A percentile compares a stretch with the other conserved stretches of the same genome.
Conservation (phyloP, 1,284 basidiomycete genomes). For the Fomitopsis betulina region DNA sequence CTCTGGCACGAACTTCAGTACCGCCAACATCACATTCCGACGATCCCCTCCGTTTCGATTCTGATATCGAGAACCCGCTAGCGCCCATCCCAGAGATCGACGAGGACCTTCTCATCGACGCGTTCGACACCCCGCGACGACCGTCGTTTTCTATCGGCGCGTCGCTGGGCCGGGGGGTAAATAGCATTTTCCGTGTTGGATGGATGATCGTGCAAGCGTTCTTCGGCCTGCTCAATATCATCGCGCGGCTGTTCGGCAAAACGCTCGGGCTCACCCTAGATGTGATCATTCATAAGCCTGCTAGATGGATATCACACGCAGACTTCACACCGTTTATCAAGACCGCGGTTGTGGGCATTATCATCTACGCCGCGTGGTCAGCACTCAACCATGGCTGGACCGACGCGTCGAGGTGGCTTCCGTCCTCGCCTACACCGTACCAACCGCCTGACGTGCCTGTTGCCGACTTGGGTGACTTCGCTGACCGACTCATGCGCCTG, state of each 20-base stretch:
- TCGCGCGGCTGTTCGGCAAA: constrained; percentile 38
- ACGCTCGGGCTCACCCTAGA: constrained; percentile 41
- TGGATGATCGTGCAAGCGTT: constrained; percentile 15
- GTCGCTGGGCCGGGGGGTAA: constrained; percentile 40
- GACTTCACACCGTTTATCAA: constrained; percentile 32
- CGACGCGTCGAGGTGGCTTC: constrained; percentile 27
- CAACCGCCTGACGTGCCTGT: constrained; percentile 55
- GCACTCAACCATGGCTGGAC: constrained; percentile 32
- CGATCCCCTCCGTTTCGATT: constrained; percentile 31
- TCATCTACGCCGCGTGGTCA: constrained; percentile 41
- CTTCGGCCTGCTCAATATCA: constrained; percentile 20
- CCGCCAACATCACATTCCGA: constrained; percentile 25
- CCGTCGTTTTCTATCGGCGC: constrained; percentile 41
- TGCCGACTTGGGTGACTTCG: constrained; percentile 65
- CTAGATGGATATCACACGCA: constrained; percentile 30
- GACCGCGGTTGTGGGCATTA: constrained; percentile 36
- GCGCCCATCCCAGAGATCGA: constrained; percentile 58
- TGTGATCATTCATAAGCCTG: constrained; percentile 42
- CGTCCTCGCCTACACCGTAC: constrained; percentile 29
- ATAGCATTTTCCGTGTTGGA: constrained; percentile 30
- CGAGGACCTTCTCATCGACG: constrained; percentile 26
- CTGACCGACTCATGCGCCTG: constrained; percentile 59
- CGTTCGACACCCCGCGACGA: constrained; percentile 19
- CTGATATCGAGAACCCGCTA: constrained; percentile 45
- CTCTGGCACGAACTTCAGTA: constrained; percentile 23